Conservation (phyloP, 192 early-diverging fungal species). For the Neocallimastix lanati region DNA sequence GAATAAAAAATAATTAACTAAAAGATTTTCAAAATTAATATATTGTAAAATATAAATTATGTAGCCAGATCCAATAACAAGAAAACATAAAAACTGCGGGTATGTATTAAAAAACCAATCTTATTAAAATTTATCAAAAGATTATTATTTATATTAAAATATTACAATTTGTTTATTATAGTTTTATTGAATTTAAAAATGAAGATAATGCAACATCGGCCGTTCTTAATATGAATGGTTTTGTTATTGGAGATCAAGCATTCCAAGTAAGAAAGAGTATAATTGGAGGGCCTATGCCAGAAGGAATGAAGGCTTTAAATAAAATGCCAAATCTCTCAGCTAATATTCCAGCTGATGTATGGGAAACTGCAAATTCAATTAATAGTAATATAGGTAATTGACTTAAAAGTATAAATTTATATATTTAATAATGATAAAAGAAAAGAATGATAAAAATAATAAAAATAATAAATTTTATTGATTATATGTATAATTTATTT, state of each 20-base stretch:
- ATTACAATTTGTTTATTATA: too few relatives aligned
- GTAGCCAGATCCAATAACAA: conserved; percentile 43
- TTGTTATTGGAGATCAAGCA: conserved; percentile 51
- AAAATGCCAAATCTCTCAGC: conserved; percentile 14
- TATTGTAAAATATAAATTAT: conserved; percentile 6
- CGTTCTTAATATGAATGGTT: conserved; percentile 50
- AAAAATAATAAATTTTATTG: too few relatives aligned
- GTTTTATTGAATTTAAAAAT: conserved; percentile 62
- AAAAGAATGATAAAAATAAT: too few relatives aligned
- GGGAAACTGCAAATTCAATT: conserved; percentile 9
- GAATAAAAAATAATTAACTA: too few relatives aligned
- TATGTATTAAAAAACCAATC: conserved; percentile 22
- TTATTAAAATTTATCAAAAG: background rate
- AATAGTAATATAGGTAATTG: background rate
- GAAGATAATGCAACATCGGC: conserved; percentile 20
- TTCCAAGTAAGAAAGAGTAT: conserved; percentile 50
- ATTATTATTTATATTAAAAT: too few relatives aligned
- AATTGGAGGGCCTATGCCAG: conserved; percentile 56
- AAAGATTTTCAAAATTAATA: too few relatives aligned
- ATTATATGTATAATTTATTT: too few relatives aligned
- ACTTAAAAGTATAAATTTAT: background rate
- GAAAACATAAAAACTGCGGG: conserved; percentile 69
- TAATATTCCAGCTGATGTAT: conserved; percentile 2
- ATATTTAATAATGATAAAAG: background rate
- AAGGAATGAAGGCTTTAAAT: conserved; percentile 63